Conservation (phyloP, 371 early-diverging fungal species). For the Mortierella sp. region DNA sequence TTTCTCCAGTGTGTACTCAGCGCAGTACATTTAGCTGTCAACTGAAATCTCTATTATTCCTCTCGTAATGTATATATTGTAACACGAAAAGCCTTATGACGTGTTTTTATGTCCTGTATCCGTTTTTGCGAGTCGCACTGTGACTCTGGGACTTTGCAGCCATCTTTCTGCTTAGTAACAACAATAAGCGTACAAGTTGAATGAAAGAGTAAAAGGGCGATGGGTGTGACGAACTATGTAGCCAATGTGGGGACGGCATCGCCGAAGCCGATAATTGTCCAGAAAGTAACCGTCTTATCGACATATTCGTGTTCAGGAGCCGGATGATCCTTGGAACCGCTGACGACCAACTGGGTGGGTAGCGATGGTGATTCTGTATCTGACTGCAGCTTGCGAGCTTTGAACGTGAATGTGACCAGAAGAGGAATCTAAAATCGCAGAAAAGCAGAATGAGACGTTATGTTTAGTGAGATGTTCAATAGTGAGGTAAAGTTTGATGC, state of each 20-base stretch:
- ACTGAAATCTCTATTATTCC: no score
- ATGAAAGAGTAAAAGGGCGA: not conserved
- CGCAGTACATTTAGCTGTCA: no score
- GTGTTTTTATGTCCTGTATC: no score
- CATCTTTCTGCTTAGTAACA: no score
- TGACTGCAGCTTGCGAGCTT: slow-evolving; percentile 45
- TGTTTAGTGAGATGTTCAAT: no score
- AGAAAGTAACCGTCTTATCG: slow-evolving; percentile 65
- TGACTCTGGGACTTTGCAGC: no score
- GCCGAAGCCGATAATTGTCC: slow-evolving; percentile 75
- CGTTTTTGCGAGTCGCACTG: no score
- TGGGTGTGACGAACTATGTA: slow-evolving; percentile 4
- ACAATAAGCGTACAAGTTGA: no score
- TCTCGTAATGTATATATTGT: no score
- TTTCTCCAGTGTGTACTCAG: no score
- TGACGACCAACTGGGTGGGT: slow-evolving; percentile 34
- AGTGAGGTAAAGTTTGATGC: not conserved
- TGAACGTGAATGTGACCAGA: slow-evolving; percentile 69
- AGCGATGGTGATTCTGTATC: slow-evolving; percentile 17
- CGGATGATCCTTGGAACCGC: slow-evolving; percentile 26
- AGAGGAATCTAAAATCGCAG: slow-evolving; percentile 73
- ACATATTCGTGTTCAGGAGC: slow-evolving; percentile 31
- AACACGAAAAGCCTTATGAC: no score
- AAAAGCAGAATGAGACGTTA: no score
- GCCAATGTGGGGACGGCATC: slow-evolving; percentile 49